A percentile compares a stretch with the other conserved stretches of the same genome.
Evolutionary conservation across 306 rosid genomes (phyloP).

Genomic region (Quercus parvula): DNA sequence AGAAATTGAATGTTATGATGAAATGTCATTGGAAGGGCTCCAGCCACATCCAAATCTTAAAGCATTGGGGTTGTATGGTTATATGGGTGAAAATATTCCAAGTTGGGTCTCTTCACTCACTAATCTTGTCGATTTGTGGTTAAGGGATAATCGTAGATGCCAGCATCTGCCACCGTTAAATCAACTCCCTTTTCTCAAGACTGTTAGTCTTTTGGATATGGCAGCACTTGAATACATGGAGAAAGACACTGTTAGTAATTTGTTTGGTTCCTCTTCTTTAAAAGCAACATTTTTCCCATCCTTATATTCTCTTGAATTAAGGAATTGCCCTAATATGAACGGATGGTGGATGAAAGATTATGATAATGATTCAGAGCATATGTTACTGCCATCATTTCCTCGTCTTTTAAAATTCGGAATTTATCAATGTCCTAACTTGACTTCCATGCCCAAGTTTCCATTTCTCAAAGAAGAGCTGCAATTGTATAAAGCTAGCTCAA

Average conservation of each 20-base stretch:
- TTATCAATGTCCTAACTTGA: no score
- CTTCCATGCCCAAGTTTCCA: no score
- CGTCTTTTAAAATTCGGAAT: background rate
- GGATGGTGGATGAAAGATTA: constrained; percentile 14
- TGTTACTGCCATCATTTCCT: background rate
- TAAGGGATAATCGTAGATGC: background rate
- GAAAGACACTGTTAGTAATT: no score
- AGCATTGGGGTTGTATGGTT: no score
- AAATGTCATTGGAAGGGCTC: background rate
- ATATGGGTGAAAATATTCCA: no score
- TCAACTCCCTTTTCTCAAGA: background rate
- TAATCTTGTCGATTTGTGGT: constrained; percentile 6
- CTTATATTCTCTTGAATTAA: background rate
- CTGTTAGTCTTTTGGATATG: background rate
- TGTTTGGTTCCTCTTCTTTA: no score
- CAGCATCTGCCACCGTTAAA: background rate
- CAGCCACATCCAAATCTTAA: no score
- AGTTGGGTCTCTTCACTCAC: background rate
- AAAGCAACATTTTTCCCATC: background rate
- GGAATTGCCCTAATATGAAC: background rate
- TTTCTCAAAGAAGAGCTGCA: no score
- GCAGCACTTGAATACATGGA: no score
- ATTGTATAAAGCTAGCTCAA: no score
- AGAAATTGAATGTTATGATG: background rate
- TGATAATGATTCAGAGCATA: background rate